Base-by-base conservation (phyloP, 2,329 filamentous ascomycete genomes). In the Beauveria asiatica region DNA sequence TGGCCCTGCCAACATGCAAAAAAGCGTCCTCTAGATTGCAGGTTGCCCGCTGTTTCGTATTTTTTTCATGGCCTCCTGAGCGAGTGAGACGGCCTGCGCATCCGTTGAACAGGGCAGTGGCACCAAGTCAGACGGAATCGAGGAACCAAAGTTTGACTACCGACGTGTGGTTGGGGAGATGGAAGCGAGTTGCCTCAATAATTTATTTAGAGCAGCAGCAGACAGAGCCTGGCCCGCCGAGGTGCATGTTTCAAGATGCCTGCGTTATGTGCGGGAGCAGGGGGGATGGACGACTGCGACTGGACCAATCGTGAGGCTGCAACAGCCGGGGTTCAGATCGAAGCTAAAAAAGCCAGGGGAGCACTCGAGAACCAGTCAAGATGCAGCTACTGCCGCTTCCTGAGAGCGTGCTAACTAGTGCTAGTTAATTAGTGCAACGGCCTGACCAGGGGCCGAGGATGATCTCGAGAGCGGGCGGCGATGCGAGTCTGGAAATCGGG, bases 351-450 rank as follows among this genome's bases (percentile, higher is more conserved):
- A 57, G 17, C n/a, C 25, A 30, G 41, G 46, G 50, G 50, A 53
- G 50, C 55, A 33, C 51, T 48, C 42, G 21, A 50, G 55, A 57
- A 33, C 55, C 55, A 57, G 55, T 57, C 45, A 57, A 57, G 55
- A 57, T 57, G 55, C 45, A 50, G 45, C 30, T 50, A 41, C 55
- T 57, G 45, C 55, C 55, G 45, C 45, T 49, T 6, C 10, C 5
- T 50, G 55, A 57, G 55, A 33, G n/a, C 8, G 19, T 17, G 25
- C 25, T 39, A n/a, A n/a, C n/a, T n/a, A n/a, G n/a, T n/a, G n/a
- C n/a, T n/a, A n/a, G n/a, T n/a, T n/a, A n/a, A n/a, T n/a, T n/a
- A 27, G 25, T 46, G 42, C 27, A 41, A 25, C 27, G 23, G 53
- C n/a, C 42, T 25, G 42, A 56, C 53, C 42, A 5, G 53, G 53